phyloP scores from a whole-genome alignment of 331 rosid genomes.

The Pyrus hybrid region DNA sequence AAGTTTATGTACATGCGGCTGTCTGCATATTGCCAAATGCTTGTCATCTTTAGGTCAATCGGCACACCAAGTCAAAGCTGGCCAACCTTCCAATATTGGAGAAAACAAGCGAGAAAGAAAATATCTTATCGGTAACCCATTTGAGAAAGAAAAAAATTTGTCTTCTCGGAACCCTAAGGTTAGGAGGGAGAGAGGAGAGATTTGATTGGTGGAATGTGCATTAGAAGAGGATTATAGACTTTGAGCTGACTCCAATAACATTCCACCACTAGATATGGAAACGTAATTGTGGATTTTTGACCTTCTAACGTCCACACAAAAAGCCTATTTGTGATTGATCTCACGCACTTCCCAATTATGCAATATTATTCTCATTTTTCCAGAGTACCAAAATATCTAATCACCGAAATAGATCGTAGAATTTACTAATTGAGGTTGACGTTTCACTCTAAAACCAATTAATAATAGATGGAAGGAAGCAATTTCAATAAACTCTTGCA shows the following conservation, averaged over 20 bases:
- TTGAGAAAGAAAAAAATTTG: not conserved
- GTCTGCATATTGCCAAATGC: constrained; percentile 19
- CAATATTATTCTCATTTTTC: constrained; percentile 20
- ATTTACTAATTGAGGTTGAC: not conserved
- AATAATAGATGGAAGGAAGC: no score
- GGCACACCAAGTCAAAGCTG: constrained; percentile 38
- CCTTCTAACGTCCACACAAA: constrained; percentile 43
- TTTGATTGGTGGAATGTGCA: constrained; percentile 34
- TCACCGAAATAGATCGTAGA: not conserved
- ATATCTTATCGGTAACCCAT: constrained; percentile 24
- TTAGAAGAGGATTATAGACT: not conserved
- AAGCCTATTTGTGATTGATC: constrained; percentile 3
- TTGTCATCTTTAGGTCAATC: constrained; percentile 18
- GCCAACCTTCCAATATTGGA: constrained; percentile 19
- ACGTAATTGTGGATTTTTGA: constrained; percentile 39
- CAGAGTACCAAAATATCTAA: constrained; percentile 42
- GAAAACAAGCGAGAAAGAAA: not conserved
- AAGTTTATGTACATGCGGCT: constrained; percentile 19
- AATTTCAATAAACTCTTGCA: no score
- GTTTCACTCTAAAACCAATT: no score
- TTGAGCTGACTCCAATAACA: constrained; percentile 52
- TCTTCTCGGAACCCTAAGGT: constrained; percentile 24
- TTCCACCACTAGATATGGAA: constrained; percentile 35
- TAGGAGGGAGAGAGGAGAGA: constrained; percentile 3
- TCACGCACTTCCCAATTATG: constrained; percentile 43